Evolutionary conservation across 306 rosid species (phyloP), one percentile per base, ranked within the genome.

Genomic region (Pterocarpus macrocarpus): DNA sequence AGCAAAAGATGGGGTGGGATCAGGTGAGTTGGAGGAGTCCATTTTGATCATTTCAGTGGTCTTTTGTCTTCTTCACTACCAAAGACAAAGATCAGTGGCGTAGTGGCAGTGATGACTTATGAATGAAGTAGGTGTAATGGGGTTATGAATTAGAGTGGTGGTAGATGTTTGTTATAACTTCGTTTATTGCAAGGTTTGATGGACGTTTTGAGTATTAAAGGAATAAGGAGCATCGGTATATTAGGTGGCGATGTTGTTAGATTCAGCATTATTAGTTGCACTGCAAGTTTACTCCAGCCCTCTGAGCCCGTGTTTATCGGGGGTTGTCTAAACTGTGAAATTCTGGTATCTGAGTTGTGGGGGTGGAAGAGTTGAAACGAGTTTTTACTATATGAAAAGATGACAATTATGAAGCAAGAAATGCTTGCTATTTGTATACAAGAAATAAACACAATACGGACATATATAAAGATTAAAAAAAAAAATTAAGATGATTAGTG

Each of bases 11-110:
- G 88, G 85, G 50, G 83, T 86, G 64, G 76, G 85, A 81, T 92
- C 89, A 43, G 90, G 81, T 80, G 97, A 87, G 80, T 85, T 86
- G 81, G 94, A 61, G 45, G 80, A 58, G 9, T 89, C 93, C 84
- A 77, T 72, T 17, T 43, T 8, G 91, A 64, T 52, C 44, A 71
- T 13, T 80, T 75, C 90, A 85, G 87, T 49, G 89, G 9, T 49
- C 67, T 15, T 62, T 53, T n/a, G 3, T 55, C 8, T 36, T 32
- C 38, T 41, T 79, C 77, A 36, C 36, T 30, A 2, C 64, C 80
- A 74, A 78, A 62, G 69, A 2, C 66, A 75, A 22, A 17, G n/a
- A 59, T 55, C 38, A 17, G 2, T 59, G 5, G 15, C 30, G 75
- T 13, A 16, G 38, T 52, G 2, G 28, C 22, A 30, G 74, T 80